Evolutionary conservation across 306 rosid genomes (phyloP), one percentile per base, ranked within the genome.

Genomic region (Chamaecrista fasciculata): DNA sequence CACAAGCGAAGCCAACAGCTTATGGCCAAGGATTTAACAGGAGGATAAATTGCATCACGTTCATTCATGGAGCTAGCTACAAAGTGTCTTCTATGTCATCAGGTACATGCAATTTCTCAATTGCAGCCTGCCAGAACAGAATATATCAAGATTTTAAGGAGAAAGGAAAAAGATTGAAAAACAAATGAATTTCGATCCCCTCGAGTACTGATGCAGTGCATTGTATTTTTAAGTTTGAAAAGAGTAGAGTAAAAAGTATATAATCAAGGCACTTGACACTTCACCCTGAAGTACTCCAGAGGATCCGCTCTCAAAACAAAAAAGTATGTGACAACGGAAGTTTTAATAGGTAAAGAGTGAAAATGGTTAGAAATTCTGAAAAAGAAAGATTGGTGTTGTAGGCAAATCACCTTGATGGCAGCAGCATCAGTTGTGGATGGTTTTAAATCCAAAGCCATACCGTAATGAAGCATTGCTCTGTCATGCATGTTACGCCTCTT

Each of bases 351-450:
- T n/a, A n/a, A n/a, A 53, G 20, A 36, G 36, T 16, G 29, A 49
- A 63, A 64, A 40, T 28, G 18, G 43, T 16, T 29, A 26, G 24
- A 3, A 34, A 25, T 23, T 26, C 33, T 16, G n/a, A n/a, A n/a
- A 47, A 62, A 55, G 69, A 58, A 57, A 56, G 64, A 52, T 40
- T 40, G 26, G n/a, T 64, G 36, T 51, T 71, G 46, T 6, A 36
- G 52, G 43, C 33, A 16, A 69, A 42, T 33, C 40, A 94, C 98
- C 99, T 95, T 95, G 44, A 95, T 95, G 66, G 89, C 65, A 75
- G 99, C 97, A 62, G 90, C 96, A 62, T 95, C 99, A 8, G 99
- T 79, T 20, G 99, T 84, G 4, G 97, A 91, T 11, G 99, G 99
- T 77, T 95, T 95, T 83, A 95, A 77, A 86, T 95, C 99, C 88